Percentiles rank a stretch among this genome's conserved stretches.
Evolutionary conservation across 768 basidiomycete genomes (phyloP).

Genomic region (Rhodosporidiobolus odoratus): DNA sequence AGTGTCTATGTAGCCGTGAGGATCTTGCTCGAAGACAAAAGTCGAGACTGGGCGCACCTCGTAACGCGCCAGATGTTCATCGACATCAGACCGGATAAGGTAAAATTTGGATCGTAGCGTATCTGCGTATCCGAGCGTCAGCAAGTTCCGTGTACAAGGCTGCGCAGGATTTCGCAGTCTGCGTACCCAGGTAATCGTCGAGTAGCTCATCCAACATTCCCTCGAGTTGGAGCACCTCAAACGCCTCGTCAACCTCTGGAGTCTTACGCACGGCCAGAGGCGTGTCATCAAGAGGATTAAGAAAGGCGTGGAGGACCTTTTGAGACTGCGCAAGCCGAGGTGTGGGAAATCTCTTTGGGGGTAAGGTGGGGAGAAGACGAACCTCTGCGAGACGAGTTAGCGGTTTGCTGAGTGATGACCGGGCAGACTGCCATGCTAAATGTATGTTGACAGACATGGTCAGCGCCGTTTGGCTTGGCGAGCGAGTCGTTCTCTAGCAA

Average conservation of each 20-base stretch:
- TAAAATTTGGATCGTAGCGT: neutral
- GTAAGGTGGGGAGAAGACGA: neutral
- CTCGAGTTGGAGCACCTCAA: neutral
- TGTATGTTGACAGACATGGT: slow-evolving; percentile 10
- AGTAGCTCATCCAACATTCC: slow-evolving; percentile 21
- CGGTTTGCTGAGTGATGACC: neutral
- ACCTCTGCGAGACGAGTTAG: neutral
- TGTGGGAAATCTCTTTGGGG: neutral
- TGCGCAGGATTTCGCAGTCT: neutral
- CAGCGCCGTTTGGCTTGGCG: no score
- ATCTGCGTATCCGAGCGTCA: neutral
- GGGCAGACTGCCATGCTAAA: slow-evolving; percentile 5
- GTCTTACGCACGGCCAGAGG: neutral
- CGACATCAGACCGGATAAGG: slow-evolving; percentile 11
- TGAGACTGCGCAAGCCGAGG: slow-evolving; percentile 3
- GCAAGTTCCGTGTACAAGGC: no score
- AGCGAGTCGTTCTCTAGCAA: no score
- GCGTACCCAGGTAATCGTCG: slow-evolving; percentile 18
- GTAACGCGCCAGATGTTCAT: slow-evolving; percentile 7
- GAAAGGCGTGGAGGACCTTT: neutral
- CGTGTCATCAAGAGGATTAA: neutral
- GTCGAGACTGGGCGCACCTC: slow-evolving; percentile 10
- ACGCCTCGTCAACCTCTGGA: neutral
- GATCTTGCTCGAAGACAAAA: neutral
- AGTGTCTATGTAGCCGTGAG: no score